Conservation (phyloP, 305 asterid species). For the Solanum chacoense region DNA sequence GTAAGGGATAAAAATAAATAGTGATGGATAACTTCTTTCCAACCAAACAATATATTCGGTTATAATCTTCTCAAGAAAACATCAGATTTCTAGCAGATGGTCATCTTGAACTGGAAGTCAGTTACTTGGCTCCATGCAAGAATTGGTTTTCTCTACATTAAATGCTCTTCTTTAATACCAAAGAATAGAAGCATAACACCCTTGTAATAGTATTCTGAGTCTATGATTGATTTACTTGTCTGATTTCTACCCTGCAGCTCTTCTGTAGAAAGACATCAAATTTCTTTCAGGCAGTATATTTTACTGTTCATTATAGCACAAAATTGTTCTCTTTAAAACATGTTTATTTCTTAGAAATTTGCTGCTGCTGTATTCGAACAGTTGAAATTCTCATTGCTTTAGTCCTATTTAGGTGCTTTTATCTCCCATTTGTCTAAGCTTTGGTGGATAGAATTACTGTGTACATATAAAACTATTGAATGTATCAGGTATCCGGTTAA, state of each 20-base stretch:
- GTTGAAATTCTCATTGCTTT: not conserved
- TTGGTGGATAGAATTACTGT: not conserved
- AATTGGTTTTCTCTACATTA: not conserved
- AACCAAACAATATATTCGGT: not conserved
- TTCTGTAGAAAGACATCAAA: not conserved
- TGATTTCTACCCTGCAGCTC: not conserved
- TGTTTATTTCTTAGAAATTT: not conserved
- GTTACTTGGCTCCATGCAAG: not conserved
- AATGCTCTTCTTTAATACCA: not conserved
- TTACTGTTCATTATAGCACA: not conserved
- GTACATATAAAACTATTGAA: not conserved
- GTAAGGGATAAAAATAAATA: too few species aligned
- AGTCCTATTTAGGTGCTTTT: not conserved
- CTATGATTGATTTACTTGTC: not conserved
- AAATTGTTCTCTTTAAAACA: not conserved
- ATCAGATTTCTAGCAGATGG: not conserved
- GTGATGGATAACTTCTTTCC: too few species aligned
- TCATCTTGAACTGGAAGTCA: not conserved
- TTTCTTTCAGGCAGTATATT: not conserved
- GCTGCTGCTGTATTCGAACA: not conserved
- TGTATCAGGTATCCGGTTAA: not conserved
- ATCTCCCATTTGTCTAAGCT: not conserved
- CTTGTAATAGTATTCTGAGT: not conserved
- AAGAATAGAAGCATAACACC: not conserved
- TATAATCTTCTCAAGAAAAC: not conserved